A percentile compares a stretch with the other conserved stretches of the same genome.
phyloP scores from a whole-genome alignment of 2,329 filamentous ascomycete genomes.

The Pseudocercospora eumusae region DNA sequence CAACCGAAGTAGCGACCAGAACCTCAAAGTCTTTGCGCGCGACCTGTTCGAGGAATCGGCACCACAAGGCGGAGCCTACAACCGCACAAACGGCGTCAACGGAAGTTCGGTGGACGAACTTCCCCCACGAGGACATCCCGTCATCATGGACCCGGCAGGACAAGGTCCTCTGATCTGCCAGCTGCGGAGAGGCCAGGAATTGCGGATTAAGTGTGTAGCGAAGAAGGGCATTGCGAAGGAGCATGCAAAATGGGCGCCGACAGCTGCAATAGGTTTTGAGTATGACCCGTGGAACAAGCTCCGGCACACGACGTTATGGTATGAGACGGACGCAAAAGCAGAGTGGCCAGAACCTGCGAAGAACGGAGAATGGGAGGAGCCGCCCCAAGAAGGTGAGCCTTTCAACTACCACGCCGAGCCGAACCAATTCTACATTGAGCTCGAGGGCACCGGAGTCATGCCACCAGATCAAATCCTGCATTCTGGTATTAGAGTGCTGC shows the following conservation, averaged over 20 bases:
- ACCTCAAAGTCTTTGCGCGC: slow-evolving; percentile 91
- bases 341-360: slow-evolving; percentile 40
- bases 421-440: slow-evolving; percentile 80
- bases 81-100: slow-evolving; percentile 57
- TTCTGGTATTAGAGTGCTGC: slow-evolving; percentile 82
- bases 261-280: slow-evolving; percentile 89
- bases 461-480: slow-evolving; percentile 84
- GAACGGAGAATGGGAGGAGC: slow-evolving; percentile 78
- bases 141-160: slow-evolving; percentile 79
- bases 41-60: slow-evolving; percentile 68
- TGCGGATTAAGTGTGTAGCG: slow-evolving; percentile 87
- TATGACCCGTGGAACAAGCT: slow-evolving; percentile 98
- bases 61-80: slow-evolving; percentile 65
- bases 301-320: slow-evolving; percentile 90
- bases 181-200: slow-evolving; percentile 82
- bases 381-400: slow-evolving; percentile 75
- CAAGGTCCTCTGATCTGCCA: slow-evolving; percentile 87
- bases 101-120: slow-evolving; percentile 69
- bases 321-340: slow-evolving; percentile 65
- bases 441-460: slow-evolving; percentile 84
- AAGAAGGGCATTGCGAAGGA: slow-evolving; percentile 99
- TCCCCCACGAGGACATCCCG: slow-evolving; percentile 64
- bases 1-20: slow-evolving; percentile 72
- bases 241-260: slow-evolving; percentile 96
- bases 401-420: slow-evolving; percentile 92